Percentiles rank a stretch among this genome's conserved stretches.
phyloP scores from a whole-genome alignment of 202 grass and related monocot genomes.

The Cymbopogon flexuosus region DNA sequence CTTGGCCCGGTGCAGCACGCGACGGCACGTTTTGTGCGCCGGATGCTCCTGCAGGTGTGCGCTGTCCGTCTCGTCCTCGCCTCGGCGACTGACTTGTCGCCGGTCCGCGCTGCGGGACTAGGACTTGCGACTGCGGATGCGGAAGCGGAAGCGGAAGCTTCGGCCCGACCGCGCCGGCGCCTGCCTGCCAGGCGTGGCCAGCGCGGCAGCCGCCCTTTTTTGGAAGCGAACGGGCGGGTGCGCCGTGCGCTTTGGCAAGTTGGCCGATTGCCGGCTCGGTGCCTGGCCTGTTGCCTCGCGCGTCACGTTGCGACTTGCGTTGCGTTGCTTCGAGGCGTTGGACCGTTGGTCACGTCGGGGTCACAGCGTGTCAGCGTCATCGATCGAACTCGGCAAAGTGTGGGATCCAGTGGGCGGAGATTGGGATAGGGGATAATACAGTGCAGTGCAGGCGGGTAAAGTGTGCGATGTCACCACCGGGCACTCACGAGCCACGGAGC shows the following conservation, averaged over 20 bases:
- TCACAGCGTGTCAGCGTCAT: not conserved
- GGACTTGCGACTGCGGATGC: not conserved
- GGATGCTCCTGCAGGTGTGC: not conserved
- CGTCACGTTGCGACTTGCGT: not conserved
- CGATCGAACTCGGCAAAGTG: no score
- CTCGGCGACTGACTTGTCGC: not conserved
- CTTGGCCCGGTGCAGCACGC: not conserved
- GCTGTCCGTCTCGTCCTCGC: no score
- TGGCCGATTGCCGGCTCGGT: not conserved
- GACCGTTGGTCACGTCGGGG: constrained; percentile 3
- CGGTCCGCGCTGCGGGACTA: not conserved
- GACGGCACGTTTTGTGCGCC: not conserved
- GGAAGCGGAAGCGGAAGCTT: not conserved
- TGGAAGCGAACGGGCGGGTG: not conserved
- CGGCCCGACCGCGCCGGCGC: constrained; percentile 16
- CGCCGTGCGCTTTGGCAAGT: not conserved
- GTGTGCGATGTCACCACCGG: constrained; percentile 34
- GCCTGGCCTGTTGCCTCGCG: not conserved
- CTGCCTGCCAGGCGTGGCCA: constrained; percentile 26
- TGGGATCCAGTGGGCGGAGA: not conserved
- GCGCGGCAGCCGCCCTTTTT: constrained; percentile 29
- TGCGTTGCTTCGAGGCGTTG: not conserved
- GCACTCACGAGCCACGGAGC: not conserved
- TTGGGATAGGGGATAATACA: not conserved
- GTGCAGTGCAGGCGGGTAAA: not conserved